Evolutionary conservation across 2,329 filamentous ascomycete species (phyloP), one percentile per base, ranked within the genome.

Genomic region (Huntiella savannae): DNA sequence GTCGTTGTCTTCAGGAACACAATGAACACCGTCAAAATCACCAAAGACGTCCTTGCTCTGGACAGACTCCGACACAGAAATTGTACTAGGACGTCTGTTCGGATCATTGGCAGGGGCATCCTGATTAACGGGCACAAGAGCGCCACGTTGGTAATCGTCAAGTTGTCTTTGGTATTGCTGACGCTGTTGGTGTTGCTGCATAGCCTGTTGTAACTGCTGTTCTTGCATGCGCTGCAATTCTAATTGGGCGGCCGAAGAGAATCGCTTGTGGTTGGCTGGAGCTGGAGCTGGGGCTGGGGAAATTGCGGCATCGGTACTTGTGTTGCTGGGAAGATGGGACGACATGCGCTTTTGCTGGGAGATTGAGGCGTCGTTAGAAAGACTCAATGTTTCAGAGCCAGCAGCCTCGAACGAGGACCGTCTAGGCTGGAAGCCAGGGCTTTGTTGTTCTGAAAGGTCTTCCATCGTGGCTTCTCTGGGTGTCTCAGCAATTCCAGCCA

Each of bases 11-110:
- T 75, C 69, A 3, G 77, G 71, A 22, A 73, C 70, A 57, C 77
- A 84, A 56, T 88, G 82, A 11, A 80, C 78, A 34, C 83, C 83
- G 57, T 91, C 83, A 56, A 91, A 91, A 57, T 87, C 82, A 37
- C 75, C 71, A 63, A 88, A 91, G 3, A 82, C 72, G 35, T 70
- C 68, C 62, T 51, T 75, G 65, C 13, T 73, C 73, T 56, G 82
- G 32, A 79, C 75, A 48, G 69, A 77, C 2, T 79, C 82, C 47
- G 71, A 70, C 12, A 38, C 19, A 13, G 48, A 49, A 10, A 35
- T 35, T 16, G 36, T 22, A 5, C 43, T 35, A n/a, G 43, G 43
- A n/a, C 43, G 33, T 22, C 43, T 35, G 33, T 38, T 28, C 3
- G 34, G 33, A 13, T 45, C 33, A n/a, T 13, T 19, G 3, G 43